Conservation (phyloP, 331 rosid genomes). For the Rosa hybrid region DNA sequence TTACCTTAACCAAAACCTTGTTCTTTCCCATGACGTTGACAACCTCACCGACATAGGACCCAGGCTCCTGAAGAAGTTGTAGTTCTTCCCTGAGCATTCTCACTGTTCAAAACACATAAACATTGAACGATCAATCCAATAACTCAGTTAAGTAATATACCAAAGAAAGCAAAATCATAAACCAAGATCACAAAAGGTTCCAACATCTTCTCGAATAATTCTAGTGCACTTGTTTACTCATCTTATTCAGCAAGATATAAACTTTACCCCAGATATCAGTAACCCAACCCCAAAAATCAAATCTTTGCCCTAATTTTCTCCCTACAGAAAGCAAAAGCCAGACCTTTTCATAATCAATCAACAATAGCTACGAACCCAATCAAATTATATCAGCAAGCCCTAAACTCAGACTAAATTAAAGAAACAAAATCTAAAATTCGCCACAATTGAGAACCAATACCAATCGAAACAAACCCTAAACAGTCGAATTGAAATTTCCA, state of each 20-base stretch:
- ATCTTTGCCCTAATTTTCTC: not conserved
- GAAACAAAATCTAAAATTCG: not conserved
- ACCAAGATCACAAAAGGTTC: not conserved
- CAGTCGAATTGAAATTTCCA: not conserved
- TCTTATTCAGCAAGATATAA: not conserved
- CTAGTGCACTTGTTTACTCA: not conserved
- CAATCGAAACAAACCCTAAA: not conserved
- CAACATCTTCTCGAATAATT: not conserved
- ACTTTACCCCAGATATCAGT: not conserved
- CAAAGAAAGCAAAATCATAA: not conserved
- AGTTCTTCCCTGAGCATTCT: constrained; percentile 98
- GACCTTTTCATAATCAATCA: not conserved
- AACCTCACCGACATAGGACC: constrained; percentile 98
- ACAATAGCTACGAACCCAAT: not conserved
- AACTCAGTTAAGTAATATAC: not conserved
- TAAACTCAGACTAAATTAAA: not conserved
- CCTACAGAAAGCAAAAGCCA: not conserved
- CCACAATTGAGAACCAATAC: not conserved
- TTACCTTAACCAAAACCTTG: constrained; percentile 94
- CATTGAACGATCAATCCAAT: not conserved
- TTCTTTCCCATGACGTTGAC: constrained; percentile 99
- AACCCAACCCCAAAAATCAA: not conserved
- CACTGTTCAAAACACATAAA: constrained; percentile 50
- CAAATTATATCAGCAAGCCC: not conserved
- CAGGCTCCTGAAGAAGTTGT: constrained; percentile 98